Percentiles rank a stretch among this genome's conserved stretches.
Conservation (phyloP, 2,329 filamentous ascomycete genomes). For the Fusarium sp. region DNA sequence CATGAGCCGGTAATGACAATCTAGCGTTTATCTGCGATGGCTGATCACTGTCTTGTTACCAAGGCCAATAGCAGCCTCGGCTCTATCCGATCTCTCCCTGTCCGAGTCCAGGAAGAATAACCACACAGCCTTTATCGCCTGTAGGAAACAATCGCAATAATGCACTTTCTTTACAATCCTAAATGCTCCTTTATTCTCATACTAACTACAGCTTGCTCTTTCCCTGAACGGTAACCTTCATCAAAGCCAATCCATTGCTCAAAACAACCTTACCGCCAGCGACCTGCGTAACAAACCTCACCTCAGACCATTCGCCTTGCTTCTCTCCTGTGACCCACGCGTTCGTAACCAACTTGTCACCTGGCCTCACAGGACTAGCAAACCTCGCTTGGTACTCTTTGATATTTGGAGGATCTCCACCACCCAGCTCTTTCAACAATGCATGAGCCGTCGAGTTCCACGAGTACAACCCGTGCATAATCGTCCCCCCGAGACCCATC, state of each 20-base stretch:
- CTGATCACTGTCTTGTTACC: too few relatives aligned
- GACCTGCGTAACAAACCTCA: slow-evolving; percentile 16
- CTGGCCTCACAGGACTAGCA: slow-evolving; percentile 62
- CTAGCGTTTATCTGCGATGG: too few relatives aligned
- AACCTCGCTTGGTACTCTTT: slow-evolving; percentile 61
- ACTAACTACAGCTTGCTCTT: slow-evolving; percentile 18
- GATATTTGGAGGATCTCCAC: slow-evolving; percentile 57
- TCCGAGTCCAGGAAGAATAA: too few relatives aligned
- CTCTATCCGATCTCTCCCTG: too few relatives aligned
- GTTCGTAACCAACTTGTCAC: slow-evolving; percentile 59
- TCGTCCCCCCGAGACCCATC: slow-evolving; percentile 61
- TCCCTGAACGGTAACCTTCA: not conserved
- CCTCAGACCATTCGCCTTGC: slow-evolving; percentile 6
- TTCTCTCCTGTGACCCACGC: slow-evolving; percentile 56
- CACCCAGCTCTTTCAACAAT: slow-evolving; percentile 57
- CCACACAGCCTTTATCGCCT: too few relatives aligned
- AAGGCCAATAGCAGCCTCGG: too few relatives aligned
- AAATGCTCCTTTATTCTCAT: not conserved
- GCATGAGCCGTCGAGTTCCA: slow-evolving; percentile 63
- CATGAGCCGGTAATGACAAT: too few relatives aligned
- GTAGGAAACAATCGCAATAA: too few relatives aligned
- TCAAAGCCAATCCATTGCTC: slow-evolving; percentile 18
- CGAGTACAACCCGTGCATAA: slow-evolving; percentile 62
- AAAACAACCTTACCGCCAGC: slow-evolving; percentile 14
- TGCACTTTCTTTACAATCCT: too few relatives aligned